Evolutionary conservation across 2,329 filamentous ascomycete genomes (phyloP), one percentile per base, ranked within the genome.

Genomic region (Ophiostoma perfectum): DNA sequence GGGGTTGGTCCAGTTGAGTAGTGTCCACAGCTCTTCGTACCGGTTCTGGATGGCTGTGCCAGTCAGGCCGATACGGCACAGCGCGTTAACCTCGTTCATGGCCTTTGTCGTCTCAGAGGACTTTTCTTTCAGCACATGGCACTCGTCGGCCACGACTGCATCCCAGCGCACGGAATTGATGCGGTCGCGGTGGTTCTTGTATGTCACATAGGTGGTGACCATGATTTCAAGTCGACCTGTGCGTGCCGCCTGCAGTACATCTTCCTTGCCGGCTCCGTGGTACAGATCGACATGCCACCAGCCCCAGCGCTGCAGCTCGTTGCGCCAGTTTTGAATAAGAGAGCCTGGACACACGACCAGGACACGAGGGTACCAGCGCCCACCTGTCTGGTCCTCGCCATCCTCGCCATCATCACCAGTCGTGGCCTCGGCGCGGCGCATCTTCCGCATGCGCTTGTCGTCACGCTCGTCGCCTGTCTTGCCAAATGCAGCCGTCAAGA

Each of bases 41-140:
- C 92, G 95, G 78, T 99, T 99, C 76, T 99, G 95, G 62, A 99
- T 97, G 0, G 94, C 94, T 0, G 95, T 99, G 1, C 95, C 95
- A 0, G 93, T 98, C 8, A 99, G 82, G 0, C 95, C 95, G 70
- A 99, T 93, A 45, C 95, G 87, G 75, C 95, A 98, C 2, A 98
- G 84, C 0, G 93, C 88, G 73, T 99, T 99, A 73, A 98, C 82
- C 70, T 93, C 87, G 73, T 92, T 91, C 90, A 99, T 94, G 0
- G 93, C 89, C 74, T 90, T 87, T 0, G 94, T 95, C 7, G 90
- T 90, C 71, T 90, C 90, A 0, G 93, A 89, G 60, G 81, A 83
- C 65, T 85, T 83, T 73, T 94, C 92, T 78, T 98, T 99, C 75
- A 98, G 86, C 49, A 84, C 83, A 75, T 99, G 95, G 74, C 93